Conservation (phyloP, 73 alveolate species). For the Chromera velia region DNA sequence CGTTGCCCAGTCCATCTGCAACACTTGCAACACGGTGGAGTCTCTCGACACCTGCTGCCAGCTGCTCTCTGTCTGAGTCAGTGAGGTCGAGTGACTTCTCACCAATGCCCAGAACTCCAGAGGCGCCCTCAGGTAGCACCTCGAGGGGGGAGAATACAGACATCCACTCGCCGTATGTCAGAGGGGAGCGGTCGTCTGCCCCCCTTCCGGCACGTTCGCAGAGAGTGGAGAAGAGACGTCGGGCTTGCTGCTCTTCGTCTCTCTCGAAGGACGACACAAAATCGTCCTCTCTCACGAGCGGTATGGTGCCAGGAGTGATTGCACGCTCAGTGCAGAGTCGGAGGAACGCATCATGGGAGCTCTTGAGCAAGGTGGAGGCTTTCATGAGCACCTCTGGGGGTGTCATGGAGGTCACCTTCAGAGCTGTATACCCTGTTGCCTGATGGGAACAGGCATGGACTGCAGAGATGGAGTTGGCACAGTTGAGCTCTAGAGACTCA, state of each 20-base stretch:
- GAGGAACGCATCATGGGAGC: neutral
- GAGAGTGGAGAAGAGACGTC: too few species aligned
- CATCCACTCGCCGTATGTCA: neutral
- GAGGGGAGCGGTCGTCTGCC: neutral
- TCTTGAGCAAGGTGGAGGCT: neutral
- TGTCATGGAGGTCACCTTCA: neutral
- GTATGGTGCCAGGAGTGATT: neutral
- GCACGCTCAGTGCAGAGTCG: neutral
- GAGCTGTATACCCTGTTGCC: neutral
- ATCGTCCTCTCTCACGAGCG: too few species aligned
- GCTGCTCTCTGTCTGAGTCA: neutral
- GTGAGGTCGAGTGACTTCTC: too few species aligned
- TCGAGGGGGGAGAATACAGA: neutral
- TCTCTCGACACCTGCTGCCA: neutral
- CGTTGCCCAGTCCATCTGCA: neutral
- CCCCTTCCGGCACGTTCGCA: neutral
- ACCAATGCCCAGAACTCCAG: too few species aligned
- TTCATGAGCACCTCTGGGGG: neutral
- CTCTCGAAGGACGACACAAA: neutral
- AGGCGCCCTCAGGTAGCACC: neutral
- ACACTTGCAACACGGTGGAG: neutral
- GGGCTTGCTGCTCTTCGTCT: neutral
- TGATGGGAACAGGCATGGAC: neutral
- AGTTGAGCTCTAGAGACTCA: neutral
- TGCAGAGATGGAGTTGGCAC: neutral